Evolutionary conservation across 176 grass and related monocot genomes (phyloP), one percentile per base, ranked within the genome.

Genomic region (Tuctoria greenei): DNA sequence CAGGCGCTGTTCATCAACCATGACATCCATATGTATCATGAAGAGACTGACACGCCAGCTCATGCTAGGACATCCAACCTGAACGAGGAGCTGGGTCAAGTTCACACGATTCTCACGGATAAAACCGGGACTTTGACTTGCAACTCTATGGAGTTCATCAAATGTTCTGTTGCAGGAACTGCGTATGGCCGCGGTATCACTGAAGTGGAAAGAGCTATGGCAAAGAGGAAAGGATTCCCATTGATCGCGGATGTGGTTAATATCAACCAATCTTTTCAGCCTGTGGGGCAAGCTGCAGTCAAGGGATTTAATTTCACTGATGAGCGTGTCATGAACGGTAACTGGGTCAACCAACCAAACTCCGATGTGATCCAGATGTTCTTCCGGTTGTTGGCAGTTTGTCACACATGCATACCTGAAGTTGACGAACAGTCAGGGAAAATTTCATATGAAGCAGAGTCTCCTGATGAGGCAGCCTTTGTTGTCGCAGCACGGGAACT

Each of bases 121-220:
- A 97, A 97, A 76, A 97, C 95, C 0, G 95, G 95, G n/a, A 97
- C 95, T 8, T 25, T 97, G 61, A 97, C 95, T 10, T 87, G 88
- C 72, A 97, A 97, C 71, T 93, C 91, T 59, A 97, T 97, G 95
- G 95, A 97, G 84, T 97, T 97, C 74, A 79, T 97, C 77, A 97
- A 97, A 21, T 97, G 95, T 24, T 91, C 95, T 0, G 89, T 97
- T 8, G 91, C 84, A 2, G 95, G 95, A 17, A 88, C 80, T 9
- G 86, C 86, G 34, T 97, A 97, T 66, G 95, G 95, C 6, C 72
- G 72, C 27, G 88, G 88, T 21, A 41, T 86, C 74, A 97, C 91
- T 0, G 95, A 93, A 75, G 91, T 93, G 9, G 91, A 93, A 74
- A 92, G 67, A 74, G 88, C 88, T 7, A 93, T 91, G 95, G 88